These are phyloP conservation scores for Rutstroemia sp. DNA, from an alignment of 2,329 filamentous ascomycete species.

Conservation along the genomic window DNA sequence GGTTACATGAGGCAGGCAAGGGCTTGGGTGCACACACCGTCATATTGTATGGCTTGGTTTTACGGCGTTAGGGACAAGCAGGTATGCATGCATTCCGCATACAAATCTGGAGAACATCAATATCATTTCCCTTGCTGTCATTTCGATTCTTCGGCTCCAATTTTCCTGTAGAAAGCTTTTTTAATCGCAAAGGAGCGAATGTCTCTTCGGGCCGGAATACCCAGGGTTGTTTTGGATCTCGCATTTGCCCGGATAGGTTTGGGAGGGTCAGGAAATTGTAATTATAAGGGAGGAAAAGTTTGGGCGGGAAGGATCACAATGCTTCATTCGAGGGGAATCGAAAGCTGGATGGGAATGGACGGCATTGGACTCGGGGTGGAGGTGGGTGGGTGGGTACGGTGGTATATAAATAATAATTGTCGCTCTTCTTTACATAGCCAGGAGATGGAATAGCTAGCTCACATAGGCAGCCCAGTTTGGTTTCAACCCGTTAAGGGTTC, in stretches of 20 bases:
- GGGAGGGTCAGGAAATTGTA: background rate
- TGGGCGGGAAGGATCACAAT: background rate
- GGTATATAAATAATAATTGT: background rate
- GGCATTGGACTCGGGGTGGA: background rate
- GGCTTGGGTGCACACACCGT: background rate
- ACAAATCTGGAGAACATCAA: background rate
- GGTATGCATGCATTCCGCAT: slow-evolving; percentile 3
- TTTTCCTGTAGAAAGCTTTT: background rate
- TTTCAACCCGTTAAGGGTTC: background rate
- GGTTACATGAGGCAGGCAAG: slow-evolving; percentile 4
- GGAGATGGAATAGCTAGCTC: background rate
- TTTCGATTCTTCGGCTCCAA: background rate
- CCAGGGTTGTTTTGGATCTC: slow-evolving; percentile 4
- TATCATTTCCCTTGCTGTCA: background rate
- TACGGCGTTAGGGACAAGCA: background rate
- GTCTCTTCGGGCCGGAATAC: slow-evolving; percentile 6
- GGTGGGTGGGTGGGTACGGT: background rate
- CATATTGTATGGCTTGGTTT: background rate
- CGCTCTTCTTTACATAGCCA: background rate
- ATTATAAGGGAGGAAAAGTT: background rate
- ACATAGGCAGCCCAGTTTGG: background rate
- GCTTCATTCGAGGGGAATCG: background rate
- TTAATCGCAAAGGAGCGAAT: slow-evolving; percentile 1
- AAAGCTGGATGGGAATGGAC: background rate
- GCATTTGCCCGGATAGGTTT: background rate